Conservation (phyloP, 2,329 filamentous ascomycete species). For the Pezizomycotina sp. region DNA sequence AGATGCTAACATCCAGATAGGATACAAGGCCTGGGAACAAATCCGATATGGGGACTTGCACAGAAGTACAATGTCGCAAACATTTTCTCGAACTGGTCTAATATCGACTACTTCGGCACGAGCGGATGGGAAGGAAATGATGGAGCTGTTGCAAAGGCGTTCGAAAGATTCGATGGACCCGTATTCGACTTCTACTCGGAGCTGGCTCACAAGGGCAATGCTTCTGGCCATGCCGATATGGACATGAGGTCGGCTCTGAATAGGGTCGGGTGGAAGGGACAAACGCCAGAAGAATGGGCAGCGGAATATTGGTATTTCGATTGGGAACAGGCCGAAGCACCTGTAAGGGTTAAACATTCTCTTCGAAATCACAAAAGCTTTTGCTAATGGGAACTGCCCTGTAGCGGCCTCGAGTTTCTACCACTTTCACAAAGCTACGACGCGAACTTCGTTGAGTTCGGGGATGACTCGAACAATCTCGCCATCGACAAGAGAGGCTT, state of each 20-base stretch:
- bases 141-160: conserved; percentile 30
- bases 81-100: conserved; percentile 41
- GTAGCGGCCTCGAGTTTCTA: conserved; percentile 22
- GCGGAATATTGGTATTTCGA: conserved; percentile 46
- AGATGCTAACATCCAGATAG: neutral
- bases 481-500: conserved; percentile 20
- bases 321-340: conserved; percentile 43
- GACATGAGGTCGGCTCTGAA: conserved; percentile 43
- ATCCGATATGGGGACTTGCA: conserved; percentile 20
- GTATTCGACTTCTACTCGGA: conserved; percentile 33
- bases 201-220: conserved; percentile 42
- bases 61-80: conserved; percentile 42
- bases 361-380: too few species aligned
- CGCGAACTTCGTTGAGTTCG: conserved; percentile 21
- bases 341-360: too few species aligned
- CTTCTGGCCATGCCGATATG: conserved; percentile 44
- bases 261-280: conserved; percentile 46
- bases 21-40: conserved; percentile 21
- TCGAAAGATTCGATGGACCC: conserved; percentile 37
- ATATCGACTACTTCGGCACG: conserved; percentile 44
- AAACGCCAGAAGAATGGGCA: conserved; percentile 40
- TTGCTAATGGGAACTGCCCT: too few species aligned
- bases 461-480: conserved; percentile 19
- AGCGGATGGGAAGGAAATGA: conserved; percentile 31
- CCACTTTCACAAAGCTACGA: conserved; percentile 19